Percentiles rank a stretch among this genome's conserved stretches.
phyloP scores from a whole-genome alignment of 495 filamentous ascomycete species.

The Penicillium robsamsonii region DNA sequence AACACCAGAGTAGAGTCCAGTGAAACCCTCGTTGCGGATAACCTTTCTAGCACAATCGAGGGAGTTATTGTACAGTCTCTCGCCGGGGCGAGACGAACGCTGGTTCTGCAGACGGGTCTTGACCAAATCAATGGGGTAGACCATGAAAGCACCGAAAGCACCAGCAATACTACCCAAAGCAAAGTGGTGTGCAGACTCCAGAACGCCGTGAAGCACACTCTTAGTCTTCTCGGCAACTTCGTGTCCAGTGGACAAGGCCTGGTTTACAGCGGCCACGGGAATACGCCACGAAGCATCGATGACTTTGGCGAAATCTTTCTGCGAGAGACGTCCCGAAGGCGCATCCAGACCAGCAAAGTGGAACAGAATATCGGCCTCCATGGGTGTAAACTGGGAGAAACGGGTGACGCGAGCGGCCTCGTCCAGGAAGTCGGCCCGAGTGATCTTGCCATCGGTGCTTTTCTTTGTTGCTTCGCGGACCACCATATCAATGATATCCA shows the following conservation, averaged over 20 bases:
- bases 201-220: conserved; percentile 56
- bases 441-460: conserved; percentile 87
- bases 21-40: conserved; percentile 84
- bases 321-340: conserved; percentile 76
- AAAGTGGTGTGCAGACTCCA: conserved; percentile 88
- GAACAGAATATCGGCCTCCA: conserved; percentile 99
- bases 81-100: conserved; percentile 72
- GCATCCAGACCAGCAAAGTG: conserved; percentile 94
- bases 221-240: conserved; percentile 52
- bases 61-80: conserved; percentile 93
- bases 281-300: conserved; percentile 87
- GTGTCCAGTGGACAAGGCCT: conserved; percentile 35
- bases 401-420: conserved; percentile 86
- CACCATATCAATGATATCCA: conserved; percentile 94
- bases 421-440: conserved; percentile 89
- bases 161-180: conserved; percentile 83
- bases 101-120: conserved; percentile 99
- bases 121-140: conserved; percentile 97
- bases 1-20: conserved; percentile 89
- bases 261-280: conserved; percentile 45
- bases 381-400: conserved; percentile 92
- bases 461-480: conserved; percentile 81
- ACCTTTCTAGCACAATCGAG: conserved; percentile 91
- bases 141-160: conserved; percentile 97
- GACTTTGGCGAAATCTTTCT: conserved; percentile 88